Percentiles rank a stretch among this genome's conserved stretches.
Conservation (phyloP, 768 basidiomycete genomes). For the Leccinum pellstonianum region DNA sequence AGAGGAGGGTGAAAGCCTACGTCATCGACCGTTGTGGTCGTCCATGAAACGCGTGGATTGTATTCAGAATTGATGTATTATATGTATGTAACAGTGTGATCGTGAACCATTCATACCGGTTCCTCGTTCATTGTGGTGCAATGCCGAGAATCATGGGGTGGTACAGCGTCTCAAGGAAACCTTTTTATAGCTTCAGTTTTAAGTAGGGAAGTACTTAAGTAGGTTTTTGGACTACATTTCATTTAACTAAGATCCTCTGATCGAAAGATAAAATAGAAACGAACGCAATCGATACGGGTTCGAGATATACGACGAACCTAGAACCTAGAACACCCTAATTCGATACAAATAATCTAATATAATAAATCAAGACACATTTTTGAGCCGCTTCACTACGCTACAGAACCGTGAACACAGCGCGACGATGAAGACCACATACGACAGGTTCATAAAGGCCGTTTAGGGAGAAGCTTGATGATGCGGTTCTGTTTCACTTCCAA, state of each 20-base stretch:
- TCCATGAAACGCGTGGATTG: constrained; percentile 13
- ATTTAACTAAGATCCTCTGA: constrained; percentile 7
- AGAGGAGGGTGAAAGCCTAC: constrained; percentile 74
- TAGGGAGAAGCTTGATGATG: constrained; percentile 50
- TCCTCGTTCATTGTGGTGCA: not conserved
- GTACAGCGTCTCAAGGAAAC: not conserved
- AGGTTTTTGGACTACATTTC: not conserved
- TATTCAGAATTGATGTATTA: not conserved
- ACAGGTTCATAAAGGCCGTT: constrained; percentile 22
- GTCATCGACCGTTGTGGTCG: constrained; percentile 70
- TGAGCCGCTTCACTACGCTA: not conserved
- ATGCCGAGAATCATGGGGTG: not conserved
- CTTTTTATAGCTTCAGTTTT: not conserved
- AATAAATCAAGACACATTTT: constrained; percentile 1
- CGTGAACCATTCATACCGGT: not conserved
- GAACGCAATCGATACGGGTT: constrained; percentile 1
- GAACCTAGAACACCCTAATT: constrained; percentile 5
- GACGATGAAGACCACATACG: not conserved
- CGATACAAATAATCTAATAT: constrained; percentile 7
- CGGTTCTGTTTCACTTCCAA: constrained; percentile 52
- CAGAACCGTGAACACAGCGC: not conserved
- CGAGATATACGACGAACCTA: not conserved
- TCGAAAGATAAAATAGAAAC: constrained; percentile 13
- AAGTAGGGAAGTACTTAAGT: not conserved
- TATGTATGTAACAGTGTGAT: constrained; percentile 3